Evolutionary conservation across 805 yeast species (phyloP).

Genomic region (Candida vaughaniae): DNA sequence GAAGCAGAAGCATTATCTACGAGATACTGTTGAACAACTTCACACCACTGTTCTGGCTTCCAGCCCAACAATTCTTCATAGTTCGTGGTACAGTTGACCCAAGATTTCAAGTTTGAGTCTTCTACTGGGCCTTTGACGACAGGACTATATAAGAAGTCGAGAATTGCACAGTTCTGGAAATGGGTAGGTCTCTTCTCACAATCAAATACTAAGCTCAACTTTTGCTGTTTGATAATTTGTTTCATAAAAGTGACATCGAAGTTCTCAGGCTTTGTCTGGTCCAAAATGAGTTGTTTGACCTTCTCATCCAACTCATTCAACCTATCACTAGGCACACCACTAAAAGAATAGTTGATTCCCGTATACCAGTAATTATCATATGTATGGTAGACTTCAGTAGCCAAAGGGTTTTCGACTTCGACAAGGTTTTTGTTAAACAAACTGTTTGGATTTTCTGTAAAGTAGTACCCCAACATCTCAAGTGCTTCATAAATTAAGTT

Average conservation of each 20-base stretch:
- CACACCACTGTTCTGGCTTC: conserved; percentile 68
- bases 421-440: conserved; percentile 68
- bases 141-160: conserved; percentile 79
- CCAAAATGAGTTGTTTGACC: conserved; percentile 49
- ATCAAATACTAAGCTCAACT: conserved; percentile 57
- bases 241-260: conserved; percentile 66
- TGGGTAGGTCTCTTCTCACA: conserved; percentile 63
- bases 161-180: conserved; percentile 65
- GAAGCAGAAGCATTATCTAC: conserved; percentile 63
- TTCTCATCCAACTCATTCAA: conserved; percentile 53
- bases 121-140: conserved; percentile 23
- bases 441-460: conserved; percentile 77
- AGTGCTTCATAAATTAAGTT: conserved; percentile 61
- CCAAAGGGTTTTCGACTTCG: conserved; percentile 79
- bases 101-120: conserved; percentile 55
- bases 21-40: conserved; percentile 50
- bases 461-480: conserved; percentile 67
- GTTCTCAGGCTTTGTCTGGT: conserved; percentile 47
- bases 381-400: conserved; percentile 65
- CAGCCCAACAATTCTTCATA: conserved; percentile 59
- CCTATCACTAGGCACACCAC: conserved; percentile 74
- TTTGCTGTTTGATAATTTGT: conserved; percentile 66
- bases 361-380: conserved; percentile 73
- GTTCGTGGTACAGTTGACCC: conserved; percentile 57
- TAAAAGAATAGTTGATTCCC: conserved; percentile 54